phyloP scores from a whole-genome alignment of 306 rosid genomes.

The Cucurbita moschata region DNA sequence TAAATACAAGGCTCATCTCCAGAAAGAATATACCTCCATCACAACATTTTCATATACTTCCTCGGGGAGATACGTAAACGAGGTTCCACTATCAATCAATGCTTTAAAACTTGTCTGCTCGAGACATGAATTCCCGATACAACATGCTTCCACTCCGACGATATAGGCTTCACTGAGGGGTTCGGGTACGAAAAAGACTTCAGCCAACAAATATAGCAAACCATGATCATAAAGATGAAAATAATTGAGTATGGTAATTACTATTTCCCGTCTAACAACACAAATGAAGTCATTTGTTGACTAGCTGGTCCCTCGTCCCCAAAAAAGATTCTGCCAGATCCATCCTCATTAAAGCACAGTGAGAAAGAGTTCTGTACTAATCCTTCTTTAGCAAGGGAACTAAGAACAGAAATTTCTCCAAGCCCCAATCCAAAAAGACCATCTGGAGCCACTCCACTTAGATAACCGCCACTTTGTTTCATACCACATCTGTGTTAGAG shows the following conservation, averaged over 20 bases:
- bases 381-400: slow-evolving; percentile 72
- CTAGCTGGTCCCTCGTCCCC: slow-evolving; percentile 66
- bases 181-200: background rate
- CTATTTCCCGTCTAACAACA: slow-evolving; percentile 61
- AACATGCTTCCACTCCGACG: slow-evolving; percentile 64
- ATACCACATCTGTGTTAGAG: slow-evolving; percentile 66
- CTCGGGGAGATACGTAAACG: slow-evolving; percentile 79
- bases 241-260: slow-evolving; percentile 12
- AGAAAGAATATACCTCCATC: slow-evolving; percentile 40
- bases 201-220: slow-evolving; percentile 4
- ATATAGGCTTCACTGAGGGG: slow-evolving; percentile 56
- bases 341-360: slow-evolving; percentile 55
- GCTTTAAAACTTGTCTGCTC: slow-evolving; percentile 52
- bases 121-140: slow-evolving; percentile 52
- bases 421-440: slow-evolving; percentile 87
- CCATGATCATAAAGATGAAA: background rate
- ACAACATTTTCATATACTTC: slow-evolving; percentile 45
- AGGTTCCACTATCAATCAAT: slow-evolving; percentile 76
- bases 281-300: slow-evolving; percentile 66
- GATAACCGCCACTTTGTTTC: slow-evolving; percentile 90
- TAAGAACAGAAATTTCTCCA: slow-evolving; percentile 77
- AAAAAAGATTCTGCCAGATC: slow-evolving; percentile 71
- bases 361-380: slow-evolving; percentile 64
- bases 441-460: slow-evolving; percentile 91
- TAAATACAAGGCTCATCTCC: slow-evolving; percentile 5